Conservation (phyloP, 768 basidiomycete species). For the Melanogaster broomeanus region DNA sequence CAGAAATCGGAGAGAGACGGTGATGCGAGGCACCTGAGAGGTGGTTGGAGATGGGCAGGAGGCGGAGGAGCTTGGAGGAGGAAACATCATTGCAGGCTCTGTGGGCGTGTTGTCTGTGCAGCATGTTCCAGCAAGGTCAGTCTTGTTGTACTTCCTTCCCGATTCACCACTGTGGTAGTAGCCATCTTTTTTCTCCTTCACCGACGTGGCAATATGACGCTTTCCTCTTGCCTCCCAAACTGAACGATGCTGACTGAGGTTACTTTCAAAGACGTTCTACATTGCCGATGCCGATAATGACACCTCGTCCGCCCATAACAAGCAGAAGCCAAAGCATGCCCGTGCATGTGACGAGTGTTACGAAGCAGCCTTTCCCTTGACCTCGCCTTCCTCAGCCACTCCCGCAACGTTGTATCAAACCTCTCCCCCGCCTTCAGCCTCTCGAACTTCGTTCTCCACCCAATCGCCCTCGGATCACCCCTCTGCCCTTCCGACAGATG, state of each 20-base stretch:
- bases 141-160: background rate
- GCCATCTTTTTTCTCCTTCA: too few relatives aligned
- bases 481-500: constrained; percentile 21
- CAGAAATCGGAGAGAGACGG: constrained; percentile 11
- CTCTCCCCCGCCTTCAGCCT: constrained; percentile 6
- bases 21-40: constrained; percentile 2
- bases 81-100: constrained; percentile 85
- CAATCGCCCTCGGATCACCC: constrained; percentile 13
- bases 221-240: background rate
- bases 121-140: constrained; percentile 76
- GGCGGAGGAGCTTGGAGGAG: constrained; percentile 45
- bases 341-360: constrained; percentile 87
- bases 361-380: constrained; percentile 78
- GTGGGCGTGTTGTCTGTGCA: constrained; percentile 86
- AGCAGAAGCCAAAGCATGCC: constrained; percentile 56
- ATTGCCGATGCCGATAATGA: constrained; percentile 51
- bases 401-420: constrained; percentile 3
- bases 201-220: too few relatives aligned
- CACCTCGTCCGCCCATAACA: constrained; percentile 37
- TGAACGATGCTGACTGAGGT: background rate
- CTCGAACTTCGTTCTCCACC: constrained; percentile 7
- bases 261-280: constrained; percentile 71
- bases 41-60: constrained; percentile 9
- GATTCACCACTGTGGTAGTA: too few relatives aligned
- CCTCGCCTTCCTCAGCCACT: background rate